Evolutionary conservation across 768 basidiomycete species (phyloP).

Genomic region (Sarcodon aspratus): DNA sequence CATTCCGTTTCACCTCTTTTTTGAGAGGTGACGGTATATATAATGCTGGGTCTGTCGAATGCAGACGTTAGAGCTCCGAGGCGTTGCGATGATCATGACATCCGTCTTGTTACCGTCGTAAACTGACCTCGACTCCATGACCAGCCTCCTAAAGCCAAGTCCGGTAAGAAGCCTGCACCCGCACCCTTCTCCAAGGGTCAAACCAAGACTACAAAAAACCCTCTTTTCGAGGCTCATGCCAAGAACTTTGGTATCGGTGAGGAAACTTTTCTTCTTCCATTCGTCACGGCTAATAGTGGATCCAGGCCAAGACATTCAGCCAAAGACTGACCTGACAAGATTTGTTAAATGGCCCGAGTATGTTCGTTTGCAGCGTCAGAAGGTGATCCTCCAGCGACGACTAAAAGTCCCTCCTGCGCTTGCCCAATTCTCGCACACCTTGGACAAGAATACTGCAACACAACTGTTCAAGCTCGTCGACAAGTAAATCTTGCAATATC

Average conservation of each 20-base stretch:
- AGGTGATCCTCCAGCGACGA: conserved; percentile 95
- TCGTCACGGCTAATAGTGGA: background rate
- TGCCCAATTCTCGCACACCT: conserved; percentile 91
- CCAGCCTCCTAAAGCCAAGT: conserved; percentile 70
- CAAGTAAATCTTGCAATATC: conserved; percentile 40
- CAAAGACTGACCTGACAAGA: conserved; percentile 81
- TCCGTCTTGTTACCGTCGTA: conserved; percentile 13
- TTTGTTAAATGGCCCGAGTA: conserved; percentile 99
- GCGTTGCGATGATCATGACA: conserved; percentile 11
- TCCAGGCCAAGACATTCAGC: conserved; percentile 88
- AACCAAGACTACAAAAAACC: conserved; percentile 80
- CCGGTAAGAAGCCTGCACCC: conserved; percentile 79
- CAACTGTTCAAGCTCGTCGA: conserved; percentile 97
- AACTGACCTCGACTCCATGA: conserved; percentile 71
- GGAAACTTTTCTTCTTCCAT: conserved; percentile 11
- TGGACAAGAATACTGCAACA: conserved; percentile 99
- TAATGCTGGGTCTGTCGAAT: background rate
- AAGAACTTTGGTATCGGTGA: conserved; percentile 95
- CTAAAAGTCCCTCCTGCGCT: conserved; percentile 98
- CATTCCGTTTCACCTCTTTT: background rate
- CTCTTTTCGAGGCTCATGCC: conserved; percentile 83
- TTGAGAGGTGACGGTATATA: background rate
- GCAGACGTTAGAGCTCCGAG: background rate
- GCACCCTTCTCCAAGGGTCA: conserved; percentile 62
- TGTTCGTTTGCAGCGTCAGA: conserved; percentile 94